Evolutionary conservation across 2,329 filamentous ascomycete species (phyloP), one percentile per base, ranked within the genome.

Genomic region (Chaetomiaceae sp.): DNA sequence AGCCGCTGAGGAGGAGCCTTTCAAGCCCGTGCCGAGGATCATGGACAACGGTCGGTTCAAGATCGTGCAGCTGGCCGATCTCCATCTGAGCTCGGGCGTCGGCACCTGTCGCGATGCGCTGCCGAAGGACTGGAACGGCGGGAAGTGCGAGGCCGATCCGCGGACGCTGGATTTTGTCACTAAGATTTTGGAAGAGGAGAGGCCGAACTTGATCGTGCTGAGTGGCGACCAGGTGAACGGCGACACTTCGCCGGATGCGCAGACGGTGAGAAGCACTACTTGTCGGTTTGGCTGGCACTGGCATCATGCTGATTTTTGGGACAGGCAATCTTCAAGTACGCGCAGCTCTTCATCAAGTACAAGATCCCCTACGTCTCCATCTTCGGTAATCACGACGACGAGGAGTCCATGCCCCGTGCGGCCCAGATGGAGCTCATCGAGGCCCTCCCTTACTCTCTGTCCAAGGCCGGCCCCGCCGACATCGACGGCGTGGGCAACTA

Each of bases 301-400:
- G 19, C 8, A 14, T 25, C 21, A 34, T 35, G 27, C 53, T 50
- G 40, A 52, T 60, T 62, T 43, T 67, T 12, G 1, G 4, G 25
- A 5, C 48, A 86, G 82, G 88, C 92, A 33, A 87, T 99, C 53
- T 96, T 95, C 75, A 99, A 99, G 70, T 89, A 91, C 62, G 87
- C 89, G 5, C 83, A 88, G 42, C 76, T 95, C 12, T 81, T 99
- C 44, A 86, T 89, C 55, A 83, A 89, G 66, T 87, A 87, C 66
- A 89, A 89, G 62, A 89, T 97, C 33, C 93, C 93, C 0, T 97
- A 95, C 63, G 76, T 90, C 14, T 85, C 86, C 54, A 97, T 99
- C 53, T 96, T 97, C 63, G 93, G 93, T 50, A 99, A 99, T 66
- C 93, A 99, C 68, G 93, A 99, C 64, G 92, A 97, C 62, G 92